A percentile compares a stretch with the other conserved stretches of the same genome.
phyloP scores from a whole-genome alignment of 2,329 filamentous ascomycete species.

The Paraconiothyrium sp. region DNA sequence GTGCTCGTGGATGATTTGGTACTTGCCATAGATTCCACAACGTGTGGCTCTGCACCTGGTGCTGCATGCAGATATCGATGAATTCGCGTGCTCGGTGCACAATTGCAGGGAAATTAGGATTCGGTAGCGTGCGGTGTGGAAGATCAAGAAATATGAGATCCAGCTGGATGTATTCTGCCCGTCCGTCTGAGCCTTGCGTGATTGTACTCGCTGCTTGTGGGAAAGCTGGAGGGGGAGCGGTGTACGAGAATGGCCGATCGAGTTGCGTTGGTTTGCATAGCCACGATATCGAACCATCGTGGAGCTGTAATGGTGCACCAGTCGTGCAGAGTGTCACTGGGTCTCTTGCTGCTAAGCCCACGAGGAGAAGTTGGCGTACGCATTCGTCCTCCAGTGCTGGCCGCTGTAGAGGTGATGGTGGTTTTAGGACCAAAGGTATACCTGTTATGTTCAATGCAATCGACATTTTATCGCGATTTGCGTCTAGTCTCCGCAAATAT shows the following conservation, averaged over 20 bases:
- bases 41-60: conserved; percentile 30
- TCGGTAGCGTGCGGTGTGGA: conserved; percentile 39
- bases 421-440: conserved; percentile 49
- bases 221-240: conserved; percentile 17
- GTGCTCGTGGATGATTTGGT: conserved; percentile 44
- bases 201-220: conserved; percentile 22
- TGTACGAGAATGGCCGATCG: conserved; percentile 27
- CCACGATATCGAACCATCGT: conserved; percentile 47
- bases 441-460: conserved; percentile 54
- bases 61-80: conserved; percentile 46
- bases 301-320: conserved; percentile 41
- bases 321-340: conserved; percentile 53
- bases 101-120: conserved; percentile 36
- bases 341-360: conserved; percentile 53
- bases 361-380: conserved; percentile 51
- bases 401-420: conserved; percentile 37
- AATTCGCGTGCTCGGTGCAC: conserved; percentile 45
- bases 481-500: conserved; percentile 51
- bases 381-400: conserved; percentile 52
- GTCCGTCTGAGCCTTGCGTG: conserved; percentile 41
- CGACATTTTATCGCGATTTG: conserved; percentile 55
- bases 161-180: conserved; percentile 52
- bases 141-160: conserved; percentile 52
- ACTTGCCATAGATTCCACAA: conserved; percentile 41
- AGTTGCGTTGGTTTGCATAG: conserved; percentile 39